Conservation (phyloP, 1,139 yeast genomes). For the Yamadazyma friedrichii region DNA sequence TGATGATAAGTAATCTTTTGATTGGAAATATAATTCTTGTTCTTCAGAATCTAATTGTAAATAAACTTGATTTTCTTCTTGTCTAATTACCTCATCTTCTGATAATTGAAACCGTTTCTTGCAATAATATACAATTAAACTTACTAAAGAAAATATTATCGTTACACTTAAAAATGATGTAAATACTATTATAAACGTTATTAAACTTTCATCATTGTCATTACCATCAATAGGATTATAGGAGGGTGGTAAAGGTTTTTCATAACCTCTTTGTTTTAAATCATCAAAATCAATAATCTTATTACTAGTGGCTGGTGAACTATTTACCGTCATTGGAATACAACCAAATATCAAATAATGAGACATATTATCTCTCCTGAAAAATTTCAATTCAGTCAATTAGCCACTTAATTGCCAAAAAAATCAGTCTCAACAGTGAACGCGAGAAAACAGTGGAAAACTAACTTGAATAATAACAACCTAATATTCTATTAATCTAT, state of each 20-base stretch:
- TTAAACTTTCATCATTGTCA: background rate
- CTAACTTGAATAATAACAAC: too few relatives aligned
- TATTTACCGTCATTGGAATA: too few relatives aligned
- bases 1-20: constrained; percentile 54
- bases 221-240: background rate
- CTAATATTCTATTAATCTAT: too few relatives aligned
- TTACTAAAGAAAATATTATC: constrained; percentile 12
- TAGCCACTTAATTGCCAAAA: too few relatives aligned
- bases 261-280: background rate
- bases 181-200: constrained; percentile 12
- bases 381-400: too few relatives aligned
- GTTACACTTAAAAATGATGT: constrained; percentile 15
- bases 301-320: too few relatives aligned
- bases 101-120: constrained; percentile 15
- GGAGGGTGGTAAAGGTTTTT: background rate
- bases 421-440: too few relatives aligned
- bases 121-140: constrained; percentile 13
- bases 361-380: too few relatives aligned
- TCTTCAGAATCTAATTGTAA: constrained; percentile 66
- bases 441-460: too few relatives aligned
- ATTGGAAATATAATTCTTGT: constrained; percentile 76
- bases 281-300: too few relatives aligned
- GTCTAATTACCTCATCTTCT: constrained; percentile 60
- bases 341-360: too few relatives aligned
- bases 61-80: constrained; percentile 61